These are phyloP conservation scores for Hamigera avellanea DNA, from an alignment of 495 filamentous ascomycete species.

Conservation along the genomic window DNA sequence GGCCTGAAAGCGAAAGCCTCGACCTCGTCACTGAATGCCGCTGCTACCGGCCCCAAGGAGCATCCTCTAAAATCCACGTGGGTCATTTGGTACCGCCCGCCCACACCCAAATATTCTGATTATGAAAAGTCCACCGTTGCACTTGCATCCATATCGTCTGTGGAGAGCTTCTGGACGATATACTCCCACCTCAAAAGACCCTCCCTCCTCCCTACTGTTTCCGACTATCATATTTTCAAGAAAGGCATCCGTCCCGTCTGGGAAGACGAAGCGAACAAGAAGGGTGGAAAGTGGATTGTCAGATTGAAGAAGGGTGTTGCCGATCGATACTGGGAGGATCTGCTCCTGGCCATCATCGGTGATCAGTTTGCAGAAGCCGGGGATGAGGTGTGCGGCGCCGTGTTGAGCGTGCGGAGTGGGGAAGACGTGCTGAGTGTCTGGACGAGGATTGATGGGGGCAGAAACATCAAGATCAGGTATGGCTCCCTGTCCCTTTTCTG, in stretches of 20 bases:
- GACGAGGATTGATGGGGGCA: constrained; percentile 82
- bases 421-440: constrained; percentile 97
- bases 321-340: constrained; percentile 96
- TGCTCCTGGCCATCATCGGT: constrained; percentile 81
- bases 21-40: constrained; percentile 23
- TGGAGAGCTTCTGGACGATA: constrained; percentile 86
- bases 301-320: constrained; percentile 91
- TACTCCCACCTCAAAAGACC: constrained; percentile 87
- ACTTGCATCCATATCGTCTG: constrained; percentile 69
- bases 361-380: constrained; percentile 91
- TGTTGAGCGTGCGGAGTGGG: constrained; percentile 85
- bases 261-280: constrained; percentile 96
- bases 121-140: constrained; percentile 94
- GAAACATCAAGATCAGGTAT: constrained; percentile 94
- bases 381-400: constrained; percentile 90
- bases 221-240: constrained; percentile 97
- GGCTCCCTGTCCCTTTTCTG: constrained; percentile 9
- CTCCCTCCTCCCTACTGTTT: constrained; percentile 77
- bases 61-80: constrained; percentile 75
- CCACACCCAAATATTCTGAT: constrained; percentile 92
- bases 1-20: constrained; percentile 30
- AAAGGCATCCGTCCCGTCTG: constrained; percentile 94
- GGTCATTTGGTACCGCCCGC: constrained; percentile 95
- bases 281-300: constrained; percentile 94
- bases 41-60: constrained; percentile 20